A percentile compares a stretch with the other conserved stretches of the same genome.
Evolutionary conservation across 2,329 filamentous ascomycete genomes (phyloP).

Genomic region (Westerdykella sp.): DNA sequence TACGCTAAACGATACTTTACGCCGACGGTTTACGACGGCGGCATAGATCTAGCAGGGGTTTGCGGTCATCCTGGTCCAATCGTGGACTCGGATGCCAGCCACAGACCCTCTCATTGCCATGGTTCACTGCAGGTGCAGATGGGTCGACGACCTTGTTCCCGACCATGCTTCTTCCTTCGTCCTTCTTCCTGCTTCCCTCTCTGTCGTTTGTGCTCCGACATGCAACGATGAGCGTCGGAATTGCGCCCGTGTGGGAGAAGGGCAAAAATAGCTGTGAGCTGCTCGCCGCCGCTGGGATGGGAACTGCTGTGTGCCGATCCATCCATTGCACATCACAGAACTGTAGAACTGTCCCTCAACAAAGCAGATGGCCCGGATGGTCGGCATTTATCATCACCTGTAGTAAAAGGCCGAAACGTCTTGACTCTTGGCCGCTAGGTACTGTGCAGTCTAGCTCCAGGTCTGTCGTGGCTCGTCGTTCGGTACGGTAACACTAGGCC

Average conservation of each 20-base stretch:
- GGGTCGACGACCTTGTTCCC: constrained; percentile 10
- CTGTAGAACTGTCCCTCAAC: too few species aligned
- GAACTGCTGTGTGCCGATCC: too few species aligned
- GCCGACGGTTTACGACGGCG: constrained; percentile 13
- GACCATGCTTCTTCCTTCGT: too few species aligned
- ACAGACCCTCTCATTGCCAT: not conserved
- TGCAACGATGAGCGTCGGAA: constrained; percentile 9
- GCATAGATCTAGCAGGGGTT: constrained; percentile 14
- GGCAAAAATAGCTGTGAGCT: too few species aligned
- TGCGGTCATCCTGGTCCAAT: not conserved
- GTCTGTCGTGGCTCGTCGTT: not conserved
- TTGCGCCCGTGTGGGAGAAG: too few species aligned
- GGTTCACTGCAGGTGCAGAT: constrained; percentile 1
- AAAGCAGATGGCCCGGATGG: too few species aligned
- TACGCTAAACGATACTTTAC: constrained; percentile 9
- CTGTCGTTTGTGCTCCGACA: constrained; percentile 2
- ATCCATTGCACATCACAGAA: too few species aligned
- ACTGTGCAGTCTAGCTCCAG: too few species aligned
- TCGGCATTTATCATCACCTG: too few species aligned
- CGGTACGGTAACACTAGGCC: not conserved
- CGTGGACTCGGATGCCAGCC: not conserved
- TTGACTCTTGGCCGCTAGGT: not conserved
- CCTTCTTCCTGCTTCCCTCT: not conserved
- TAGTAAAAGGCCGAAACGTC: not conserved
- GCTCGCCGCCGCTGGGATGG: too few species aligned